These are phyloP conservation scores for Mallotus japonicus DNA, from an alignment of 441 rosid genomes.

Conservation along the genomic window DNA sequence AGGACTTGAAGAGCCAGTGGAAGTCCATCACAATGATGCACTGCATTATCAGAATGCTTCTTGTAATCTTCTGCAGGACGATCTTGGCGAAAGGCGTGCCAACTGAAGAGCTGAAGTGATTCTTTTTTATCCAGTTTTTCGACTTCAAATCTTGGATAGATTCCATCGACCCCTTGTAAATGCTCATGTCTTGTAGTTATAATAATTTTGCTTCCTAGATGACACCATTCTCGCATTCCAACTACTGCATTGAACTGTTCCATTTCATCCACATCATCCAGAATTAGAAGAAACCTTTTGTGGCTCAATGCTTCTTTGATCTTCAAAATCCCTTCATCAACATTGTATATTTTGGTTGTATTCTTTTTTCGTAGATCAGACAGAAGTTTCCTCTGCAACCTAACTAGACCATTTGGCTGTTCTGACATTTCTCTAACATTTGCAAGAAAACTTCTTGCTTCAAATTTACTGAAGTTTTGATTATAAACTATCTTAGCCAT, in stretches of 20 bases:
- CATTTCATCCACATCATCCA: slow-evolving; percentile 31
- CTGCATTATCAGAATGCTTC: slow-evolving; percentile 9
- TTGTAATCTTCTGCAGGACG: slow-evolving; percentile 15
- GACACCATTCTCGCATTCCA: slow-evolving; percentile 26
- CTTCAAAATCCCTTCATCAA: slow-evolving; percentile 22
- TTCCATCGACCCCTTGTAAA: slow-evolving; percentile 7
- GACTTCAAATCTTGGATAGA: slow-evolving; percentile 22
- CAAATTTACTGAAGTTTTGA: slow-evolving; percentile 14
- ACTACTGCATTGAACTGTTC: slow-evolving; percentile 23
- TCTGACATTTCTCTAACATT: slow-evolving; percentile 26
- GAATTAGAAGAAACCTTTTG: slow-evolving; percentile 29
- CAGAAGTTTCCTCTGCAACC: slow-evolving; percentile 30
- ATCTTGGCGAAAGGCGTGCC: slow-evolving; percentile 28
- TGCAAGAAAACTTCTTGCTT: slow-evolving; percentile 27
- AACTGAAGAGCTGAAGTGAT: slow-evolving; percentile 28
- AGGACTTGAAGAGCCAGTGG: slow-evolving; percentile 32
- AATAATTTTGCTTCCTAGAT: slow-evolving; percentile 29
- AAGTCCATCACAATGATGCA: slow-evolving; percentile 23
- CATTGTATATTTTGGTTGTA: slow-evolving; percentile 12
- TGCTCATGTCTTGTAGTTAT: slow-evolving; percentile 29
- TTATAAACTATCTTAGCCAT: slow-evolving; percentile 31
- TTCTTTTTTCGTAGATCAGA: slow-evolving; percentile 16
- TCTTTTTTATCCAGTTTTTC: slow-evolving; percentile 24
- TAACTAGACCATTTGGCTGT: slow-evolving; percentile 22
- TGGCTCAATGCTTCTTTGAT: slow-evolving; percentile 19